Percentiles rank a stretch among this genome's conserved stretches.
Conservation (phyloP, 768 basidiomycete genomes). For the Lentinus tigrinus region DNA sequence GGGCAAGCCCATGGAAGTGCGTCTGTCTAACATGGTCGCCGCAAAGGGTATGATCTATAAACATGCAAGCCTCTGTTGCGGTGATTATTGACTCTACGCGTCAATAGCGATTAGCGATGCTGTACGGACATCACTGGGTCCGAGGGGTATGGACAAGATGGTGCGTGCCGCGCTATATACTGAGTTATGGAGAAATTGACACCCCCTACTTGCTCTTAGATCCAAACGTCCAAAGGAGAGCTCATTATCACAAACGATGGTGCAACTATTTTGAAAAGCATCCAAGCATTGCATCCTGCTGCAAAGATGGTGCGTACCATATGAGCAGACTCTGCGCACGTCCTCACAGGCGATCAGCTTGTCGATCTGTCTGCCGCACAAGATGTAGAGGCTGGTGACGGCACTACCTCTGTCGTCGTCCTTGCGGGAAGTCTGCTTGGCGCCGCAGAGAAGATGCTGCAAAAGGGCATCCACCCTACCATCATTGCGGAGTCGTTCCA, state of each 20-base stretch:
- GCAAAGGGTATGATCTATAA: constrained; percentile 72
- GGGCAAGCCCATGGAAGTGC: constrained; percentile 98
- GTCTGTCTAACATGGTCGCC: constrained; percentile 95
- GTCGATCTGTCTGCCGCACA: constrained; percentile 98
- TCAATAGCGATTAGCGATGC: constrained; percentile 90
- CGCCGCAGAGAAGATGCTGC: constrained; percentile 94
- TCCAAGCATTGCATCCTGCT: constrained; percentile 95
- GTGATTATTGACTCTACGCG: not conserved
- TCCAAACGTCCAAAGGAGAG: constrained; percentile 94
- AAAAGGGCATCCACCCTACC: constrained; percentile 97
- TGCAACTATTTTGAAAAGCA: constrained; percentile 93
- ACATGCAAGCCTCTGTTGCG: not conserved
- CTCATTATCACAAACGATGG: constrained; percentile 99
- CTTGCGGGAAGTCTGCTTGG: constrained; percentile 90
- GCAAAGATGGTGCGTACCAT: constrained; percentile 83
- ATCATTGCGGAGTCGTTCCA: constrained; percentile 96
- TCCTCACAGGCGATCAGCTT: constrained; percentile 50
- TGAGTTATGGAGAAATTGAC: not conserved
- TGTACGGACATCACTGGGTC: constrained; percentile 93
- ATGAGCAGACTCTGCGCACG: not conserved
- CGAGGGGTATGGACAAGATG: constrained; percentile 99
- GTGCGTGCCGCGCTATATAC: constrained; percentile 37
- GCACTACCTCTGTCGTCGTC: constrained; percentile 96
- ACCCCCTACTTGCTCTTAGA: constrained; percentile 46
- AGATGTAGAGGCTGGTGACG: constrained; percentile 98